phyloP scores from a whole-genome alignment of 129 eudicot genomes.

The Rutidosis leptorrhynchoides region DNA sequence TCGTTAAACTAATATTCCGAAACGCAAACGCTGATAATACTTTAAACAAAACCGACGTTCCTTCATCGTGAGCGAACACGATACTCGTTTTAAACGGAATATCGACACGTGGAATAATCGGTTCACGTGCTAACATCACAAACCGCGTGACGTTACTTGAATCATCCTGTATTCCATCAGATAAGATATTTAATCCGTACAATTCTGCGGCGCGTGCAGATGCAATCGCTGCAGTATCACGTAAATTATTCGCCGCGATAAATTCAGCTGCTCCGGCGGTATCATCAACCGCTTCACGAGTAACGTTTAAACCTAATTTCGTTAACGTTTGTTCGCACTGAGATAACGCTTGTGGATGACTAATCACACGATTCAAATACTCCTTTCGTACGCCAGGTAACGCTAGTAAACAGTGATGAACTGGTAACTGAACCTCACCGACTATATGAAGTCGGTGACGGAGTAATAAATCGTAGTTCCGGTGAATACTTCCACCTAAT shows the following conservation, averaged over 20 bases:
- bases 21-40: conserved; percentile 90
- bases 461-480: conserved; percentile 85
- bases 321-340: conserved; percentile 89
- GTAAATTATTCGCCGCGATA: conserved; percentile 57
- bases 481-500: conserved; percentile 90
- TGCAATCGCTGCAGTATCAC: conserved; percentile 89
- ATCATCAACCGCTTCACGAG: conserved; percentile 93
- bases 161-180: conserved; percentile 95
- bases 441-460: conserved; percentile 95
- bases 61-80: conserved; percentile 82
- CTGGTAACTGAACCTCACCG: conserved; percentile 89
- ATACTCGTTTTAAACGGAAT: conserved; percentile 95
- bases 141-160: conserved; percentile 86
- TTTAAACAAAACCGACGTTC: conserved; percentile 78
- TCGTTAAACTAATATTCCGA: conserved; percentile 76
- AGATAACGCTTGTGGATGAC: conserved; percentile 89
- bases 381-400: conserved; percentile 83
- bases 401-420: conserved; percentile 81
- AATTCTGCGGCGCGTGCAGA: conserved; percentile 94
- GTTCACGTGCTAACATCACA: conserved; percentile 91
- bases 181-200: conserved; percentile 70
- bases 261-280: conserved; percentile 97
- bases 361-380: conserved; percentile 65
- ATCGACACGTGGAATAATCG: conserved; percentile 82
- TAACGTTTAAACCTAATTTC: conserved; percentile 59